Evolutionary conservation across 148 eudicot genomes (phyloP).

Genomic region (Dianthus caryophyllus): DNA sequence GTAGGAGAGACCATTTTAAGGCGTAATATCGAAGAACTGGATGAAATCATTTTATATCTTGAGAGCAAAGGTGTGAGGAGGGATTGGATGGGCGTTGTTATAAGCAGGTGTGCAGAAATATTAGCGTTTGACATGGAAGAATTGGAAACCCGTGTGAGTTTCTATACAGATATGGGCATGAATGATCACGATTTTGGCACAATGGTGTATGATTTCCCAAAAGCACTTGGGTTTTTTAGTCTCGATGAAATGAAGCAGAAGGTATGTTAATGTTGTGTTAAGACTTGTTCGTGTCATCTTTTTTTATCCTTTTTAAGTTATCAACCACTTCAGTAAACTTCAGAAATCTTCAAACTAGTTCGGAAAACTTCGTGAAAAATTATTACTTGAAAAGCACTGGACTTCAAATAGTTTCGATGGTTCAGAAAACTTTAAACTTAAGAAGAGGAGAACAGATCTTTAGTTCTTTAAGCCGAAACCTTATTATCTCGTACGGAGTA

Average conservation of each 20-base stretch:
- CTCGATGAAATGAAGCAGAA: conserved; percentile 86
- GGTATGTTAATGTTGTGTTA: conserved; percentile 34
- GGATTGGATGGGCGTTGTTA: conserved; percentile 87
- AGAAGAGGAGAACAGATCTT: too few species aligned
- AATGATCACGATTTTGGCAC: conserved; percentile 86
- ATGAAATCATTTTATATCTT: conserved; percentile 61
- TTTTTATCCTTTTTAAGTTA: too few species aligned
- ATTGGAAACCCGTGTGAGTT: conserved; percentile 51
- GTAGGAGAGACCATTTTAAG: conserved; percentile 54
- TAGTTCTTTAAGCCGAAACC: neutral
- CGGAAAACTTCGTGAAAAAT: too few species aligned
- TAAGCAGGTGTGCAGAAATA: conserved; percentile 73
- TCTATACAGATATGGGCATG: conserved; percentile 88
- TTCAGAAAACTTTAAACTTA: too few species aligned
- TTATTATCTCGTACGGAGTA: too few species aligned
- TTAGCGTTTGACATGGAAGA: conserved; percentile 76
- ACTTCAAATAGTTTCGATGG: too few species aligned
- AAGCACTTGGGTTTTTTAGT: conserved; percentile 67
- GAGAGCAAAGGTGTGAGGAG: conserved; percentile 72
- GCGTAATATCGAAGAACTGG: conserved; percentile 56
- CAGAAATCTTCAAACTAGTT: too few species aligned
- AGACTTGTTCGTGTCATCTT: neutral
- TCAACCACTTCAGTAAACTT: too few species aligned
- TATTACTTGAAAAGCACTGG: too few species aligned
- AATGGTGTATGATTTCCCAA: conserved; percentile 88